Evolutionary conservation across 495 filamentous ascomycete species (phyloP).

Genomic region (Penicillium silybi): DNA sequence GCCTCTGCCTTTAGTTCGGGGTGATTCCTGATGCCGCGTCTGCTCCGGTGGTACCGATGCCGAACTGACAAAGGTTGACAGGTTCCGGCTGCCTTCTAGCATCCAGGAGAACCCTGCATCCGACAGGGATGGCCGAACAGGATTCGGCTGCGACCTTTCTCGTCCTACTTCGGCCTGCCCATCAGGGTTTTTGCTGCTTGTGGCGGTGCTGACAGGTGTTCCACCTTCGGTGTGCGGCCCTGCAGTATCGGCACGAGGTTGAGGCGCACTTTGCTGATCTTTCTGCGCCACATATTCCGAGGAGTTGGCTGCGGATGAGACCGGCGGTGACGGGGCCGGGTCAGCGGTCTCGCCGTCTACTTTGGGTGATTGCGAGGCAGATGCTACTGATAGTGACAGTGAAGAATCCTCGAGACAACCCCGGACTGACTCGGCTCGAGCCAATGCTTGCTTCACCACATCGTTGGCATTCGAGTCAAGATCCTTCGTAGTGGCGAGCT

Average conservation of each 20-base stretch:
- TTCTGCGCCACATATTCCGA: neutral
- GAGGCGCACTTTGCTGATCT: constrained; percentile 3
- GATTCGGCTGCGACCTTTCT: constrained; percentile 3
- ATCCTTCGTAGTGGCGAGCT: constrained; percentile 41
- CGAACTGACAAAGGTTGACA: constrained; percentile 48
- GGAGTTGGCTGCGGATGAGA: neutral
- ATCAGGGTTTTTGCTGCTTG: constrained; percentile 1
- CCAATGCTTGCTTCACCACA: constrained; percentile 50
- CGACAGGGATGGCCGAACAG: constrained; percentile 49
- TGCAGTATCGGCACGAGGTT: constrained; percentile 3
- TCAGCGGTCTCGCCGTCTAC: constrained; percentile 7
- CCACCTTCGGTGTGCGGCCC: constrained; percentile 10
- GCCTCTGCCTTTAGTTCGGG: constrained; percentile 25
- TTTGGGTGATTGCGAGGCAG: constrained; percentile 1
- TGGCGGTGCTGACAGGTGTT: constrained; percentile 7
- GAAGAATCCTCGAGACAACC: constrained; percentile 67
- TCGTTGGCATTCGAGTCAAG: constrained; percentile 40
- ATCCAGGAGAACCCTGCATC: constrained; percentile 95
- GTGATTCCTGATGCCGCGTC: constrained; percentile 31
- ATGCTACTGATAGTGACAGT: constrained; percentile 39
- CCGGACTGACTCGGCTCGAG: constrained; percentile 74
- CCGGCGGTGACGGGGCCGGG: constrained; percentile 9
- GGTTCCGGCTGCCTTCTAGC: constrained; percentile 58
- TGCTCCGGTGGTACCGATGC: constrained; percentile 46
- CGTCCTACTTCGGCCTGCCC: constrained; percentile 8